Base-by-base conservation (phyloP, 768 basidiomycete genomes). In the Amanita subjunquillea region DNA sequence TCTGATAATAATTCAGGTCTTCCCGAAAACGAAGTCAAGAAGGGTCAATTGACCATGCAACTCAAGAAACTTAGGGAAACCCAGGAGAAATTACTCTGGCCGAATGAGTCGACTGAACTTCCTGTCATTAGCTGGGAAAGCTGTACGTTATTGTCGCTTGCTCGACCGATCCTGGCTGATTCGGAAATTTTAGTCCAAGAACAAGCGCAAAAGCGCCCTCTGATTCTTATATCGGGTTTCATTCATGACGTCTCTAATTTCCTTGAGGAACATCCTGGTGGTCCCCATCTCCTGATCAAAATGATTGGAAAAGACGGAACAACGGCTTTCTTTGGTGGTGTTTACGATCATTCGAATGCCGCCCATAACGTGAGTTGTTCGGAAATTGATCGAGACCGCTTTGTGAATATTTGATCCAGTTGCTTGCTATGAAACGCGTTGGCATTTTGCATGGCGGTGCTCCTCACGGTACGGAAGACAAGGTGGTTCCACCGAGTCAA, bases 11-110 rank as follows among this genome's bases (percentile, higher is more conserved):
- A 46, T 13, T 17, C 54, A 72, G 71, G 65, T 72, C 42, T 78
- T 78, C 70, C 76, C 29, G 74, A 76, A 46, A 79, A 79, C 57
- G 78, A 79, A 67, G 72, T 79, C 36, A 69, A 82, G 77, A 97
- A 96, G 70, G 93, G 93, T 32, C 85, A 92, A 63, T 78, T 94
- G 42, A 94, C 93, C 29, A 94, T 97, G 91, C 77, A 94, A 63
- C 76, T 97, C 50, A 94, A 94, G 73, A 84, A 84, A 58, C 75
- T 96, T 34, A 80, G 85, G 50, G 78, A 78, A 63, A 82, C 83
- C 10, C 86, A 90, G 61, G 89, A 93, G 32, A 71, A 66, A 15
- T 73, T 97, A 36, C 64, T 68, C 22, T 96, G 92, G 92, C 92
- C 93, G 2, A 78, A 75, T 13, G 82, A 87, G 50, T 79, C 70